Base-by-base conservation (phyloP, 352 stramenopile species). In the Globisporangium ultimum region DNA sequence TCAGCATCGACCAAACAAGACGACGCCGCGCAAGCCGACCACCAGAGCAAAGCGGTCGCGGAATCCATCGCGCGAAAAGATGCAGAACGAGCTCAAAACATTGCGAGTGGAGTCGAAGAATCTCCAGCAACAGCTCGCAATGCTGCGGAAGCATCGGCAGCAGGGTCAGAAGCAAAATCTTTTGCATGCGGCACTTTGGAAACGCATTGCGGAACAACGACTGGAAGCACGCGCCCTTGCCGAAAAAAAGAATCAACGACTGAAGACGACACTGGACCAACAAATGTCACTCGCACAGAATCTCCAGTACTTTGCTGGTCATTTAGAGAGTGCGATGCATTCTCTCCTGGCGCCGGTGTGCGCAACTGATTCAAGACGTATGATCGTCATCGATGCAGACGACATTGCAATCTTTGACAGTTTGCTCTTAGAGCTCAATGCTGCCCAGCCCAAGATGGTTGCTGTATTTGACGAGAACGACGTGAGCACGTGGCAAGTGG, bases 121-220 rank as follows among this genome's bases (percentile, higher is more conserved):
- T 20, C 46, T 61, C 17, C 20, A 61, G 46, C 32, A 38, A 12
- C 45, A 48, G 7, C 55, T 61, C 21, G 15, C 32, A 17, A 3
- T 53, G 2, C 13, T 7, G 28, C 24, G 41, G 10, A 18, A 13
- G 20, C 52, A 50, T 12, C 20, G 18, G n/a, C 20, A 41, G 40
- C 47, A 49, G 10, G 9, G 32, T 11, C 41, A 20, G 7, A 12
- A 48, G 22, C 40, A 38, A 13, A 24, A 58, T 22, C 20, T n/a
- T 21, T 43, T 59, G 24, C 53, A 45, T 6, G 9, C 51, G 17
- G 53, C 53, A 18, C 20, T 43, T 3, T 55, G 55, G 55, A 36
- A 32, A n/a, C n/a, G 22, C 24, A 55, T 55, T n/a, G 45, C 46
- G n/a, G n/a, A 55, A 47, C 46, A 28, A 9, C 55, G 54, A 17